A percentile compares a stretch with the other conserved stretches of the same genome.
phyloP scores from a whole-genome alignment of 441 rosid genomes.

The Arabidopsis hybrid region DNA sequence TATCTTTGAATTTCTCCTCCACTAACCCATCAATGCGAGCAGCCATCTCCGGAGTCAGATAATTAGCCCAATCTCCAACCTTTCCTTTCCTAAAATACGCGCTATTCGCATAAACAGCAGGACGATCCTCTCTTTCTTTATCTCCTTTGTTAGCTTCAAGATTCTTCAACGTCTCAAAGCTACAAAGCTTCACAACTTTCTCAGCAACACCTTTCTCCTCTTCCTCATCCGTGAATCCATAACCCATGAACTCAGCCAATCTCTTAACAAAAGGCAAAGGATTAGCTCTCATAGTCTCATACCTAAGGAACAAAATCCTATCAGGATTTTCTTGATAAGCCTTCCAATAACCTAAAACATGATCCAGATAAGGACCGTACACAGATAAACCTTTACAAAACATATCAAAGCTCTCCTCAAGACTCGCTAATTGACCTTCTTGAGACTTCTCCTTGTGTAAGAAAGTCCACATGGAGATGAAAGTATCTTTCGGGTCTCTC shows the following conservation, averaged over 20 bases:
- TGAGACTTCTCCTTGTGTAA: constrained; percentile 27
- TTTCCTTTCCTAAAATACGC: constrained; percentile 49
- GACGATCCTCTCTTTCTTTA: constrained; percentile 46
- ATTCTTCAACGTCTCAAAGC: constrained; percentile 48
- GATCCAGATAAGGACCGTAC: constrained; percentile 49
- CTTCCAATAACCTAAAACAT: constrained; percentile 46
- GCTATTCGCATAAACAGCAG: constrained; percentile 45
- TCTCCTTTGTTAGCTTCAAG: constrained; percentile 49
- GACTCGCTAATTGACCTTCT: constrained; percentile 27
- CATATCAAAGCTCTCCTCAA: constrained; percentile 45
- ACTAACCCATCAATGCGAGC: constrained; percentile 45
- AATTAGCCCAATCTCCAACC: constrained; percentile 47
- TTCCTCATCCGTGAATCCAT: constrained; percentile 40
- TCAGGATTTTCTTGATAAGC: constrained; percentile 39
- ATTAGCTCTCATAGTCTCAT: constrained; percentile 46
- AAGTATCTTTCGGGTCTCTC: constrained; percentile 55
- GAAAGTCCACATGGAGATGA: constrained; percentile 53
- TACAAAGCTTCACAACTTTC: constrained; percentile 40
- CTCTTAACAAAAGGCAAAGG: constrained; percentile 46
- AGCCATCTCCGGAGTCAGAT: constrained; percentile 46
- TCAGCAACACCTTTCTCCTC: constrained; percentile 37
- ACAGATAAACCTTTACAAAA: constrained; percentile 39
- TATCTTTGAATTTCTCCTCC: constrained; percentile 44
- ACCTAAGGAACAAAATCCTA: constrained; percentile 43
- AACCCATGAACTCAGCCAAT: constrained; percentile 49